Evolutionary conservation across 1,139 yeast species (phyloP), one percentile per base, ranked within the genome.

Genomic region (Taphrina communis): DNA sequence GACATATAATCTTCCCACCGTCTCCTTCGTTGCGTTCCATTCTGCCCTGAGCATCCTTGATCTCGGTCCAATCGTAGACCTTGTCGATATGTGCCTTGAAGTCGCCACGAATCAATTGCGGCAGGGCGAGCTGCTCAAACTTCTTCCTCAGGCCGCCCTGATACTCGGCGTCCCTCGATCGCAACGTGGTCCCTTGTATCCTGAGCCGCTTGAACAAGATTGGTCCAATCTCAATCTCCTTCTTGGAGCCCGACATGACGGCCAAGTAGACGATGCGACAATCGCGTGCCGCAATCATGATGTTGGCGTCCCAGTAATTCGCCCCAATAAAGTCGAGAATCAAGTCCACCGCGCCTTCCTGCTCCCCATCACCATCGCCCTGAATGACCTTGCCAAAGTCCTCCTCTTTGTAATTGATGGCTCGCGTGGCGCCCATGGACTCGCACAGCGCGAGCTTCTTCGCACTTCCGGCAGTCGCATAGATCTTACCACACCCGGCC

Each of bases 281-380:
- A n/a, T 76, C 79, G 2, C 70, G 71, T 7, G 75, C 75, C 11
- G 75, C 71, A 9, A 73, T 71, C 6, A 72, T 72, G 6, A 77
- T 66, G 70, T 77, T 73, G 52, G 71, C 66, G 38, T 68, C 66
- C 62, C 77, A 74, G 69, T 77, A 76, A 1, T 73, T 71, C 39
- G 71, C 74, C n/a, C 79, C 79, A 12, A 77, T 76, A n/a, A 79
- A 78, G 68, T 78, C 81, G n/a, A 79, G 72, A 19, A 77, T 73
- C 14, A 77, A 73, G 65, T 79, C 76, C 14, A 78, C 73, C 21
- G 46, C 57, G 1, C 65, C 65, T 11, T 50, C 57, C 21, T 50
- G 42, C 8, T 21, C 51, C 2, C 79, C 80, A 11, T 42, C 59
- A 6, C 71, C 71, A 17, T 66, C 70, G 19, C 74, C 75, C 56